phyloP scores from a whole-genome alignment of 1,139 yeast genomes.

The Debaryomycetaceae sp. region DNA sequence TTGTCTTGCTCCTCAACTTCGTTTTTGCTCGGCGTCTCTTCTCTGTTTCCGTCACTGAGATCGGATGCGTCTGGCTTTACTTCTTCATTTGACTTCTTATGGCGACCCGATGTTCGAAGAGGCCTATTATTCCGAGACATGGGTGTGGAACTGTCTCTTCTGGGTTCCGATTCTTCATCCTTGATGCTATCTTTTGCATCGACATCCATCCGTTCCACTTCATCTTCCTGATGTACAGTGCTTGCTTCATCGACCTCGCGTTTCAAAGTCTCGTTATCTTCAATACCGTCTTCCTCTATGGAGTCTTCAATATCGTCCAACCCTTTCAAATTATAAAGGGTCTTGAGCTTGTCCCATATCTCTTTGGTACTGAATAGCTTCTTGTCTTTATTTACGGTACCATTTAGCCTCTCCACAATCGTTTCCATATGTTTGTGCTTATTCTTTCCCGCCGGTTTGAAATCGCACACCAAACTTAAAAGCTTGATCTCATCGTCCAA shows the following conservation, averaged over 20 bases:
- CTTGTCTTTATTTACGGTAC: constrained; percentile 15
- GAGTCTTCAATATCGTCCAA: constrained; percentile 50
- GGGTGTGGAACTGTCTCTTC: not conserved
- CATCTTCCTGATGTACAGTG: constrained; percentile 1
- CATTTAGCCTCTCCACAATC: constrained; percentile 53
- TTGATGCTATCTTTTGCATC: not conserved
- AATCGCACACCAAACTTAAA: constrained; percentile 62
- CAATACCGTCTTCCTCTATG: constrained; percentile 13
- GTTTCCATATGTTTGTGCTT: constrained; percentile 58
- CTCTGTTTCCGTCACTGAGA: constrained; percentile 8
- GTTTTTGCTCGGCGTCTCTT: constrained; percentile 2
- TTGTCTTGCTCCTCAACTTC: not conserved
- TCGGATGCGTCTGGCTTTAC: constrained; percentile 7
- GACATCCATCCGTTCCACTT: not conserved
- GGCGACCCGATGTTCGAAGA: not conserved
- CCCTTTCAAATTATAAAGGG: constrained; percentile 52
- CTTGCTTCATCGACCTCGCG: constrained; percentile 6
- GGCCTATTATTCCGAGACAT: constrained; percentile 1
- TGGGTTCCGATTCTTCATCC: constrained; percentile 1
- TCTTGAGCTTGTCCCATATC: constrained; percentile 55
- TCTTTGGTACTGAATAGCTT: constrained; percentile 43
- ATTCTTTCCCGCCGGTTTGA: constrained; percentile 61
- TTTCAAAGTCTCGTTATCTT: constrained; percentile 5
- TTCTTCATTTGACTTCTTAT: not conserved
- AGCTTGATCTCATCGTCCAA: constrained; percentile 64